Base-by-base conservation (phyloP, 2,329 filamentous ascomycete species). In the Grosmannia huntii region DNA sequence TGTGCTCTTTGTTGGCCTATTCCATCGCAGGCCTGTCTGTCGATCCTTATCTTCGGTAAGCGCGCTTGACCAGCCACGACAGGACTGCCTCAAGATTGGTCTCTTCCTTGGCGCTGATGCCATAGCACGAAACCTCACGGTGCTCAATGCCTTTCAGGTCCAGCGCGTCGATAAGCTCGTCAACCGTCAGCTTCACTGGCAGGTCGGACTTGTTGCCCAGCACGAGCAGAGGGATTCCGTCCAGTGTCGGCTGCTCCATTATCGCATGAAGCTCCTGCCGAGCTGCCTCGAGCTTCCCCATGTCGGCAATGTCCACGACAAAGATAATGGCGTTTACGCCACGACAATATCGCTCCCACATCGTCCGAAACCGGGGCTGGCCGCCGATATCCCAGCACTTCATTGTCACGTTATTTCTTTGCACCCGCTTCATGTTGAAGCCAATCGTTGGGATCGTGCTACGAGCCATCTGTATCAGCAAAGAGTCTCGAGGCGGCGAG, bases 371-470 rank as follows among this genome's bases (percentile, higher is more conserved):
- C 64, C 92, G 84, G 66, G 94, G 92, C 75, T 99, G 94, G 57
- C 94, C 94, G 66, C 94, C 94, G 63, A 99, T 84, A 76, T 99
- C 94, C 94, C 94, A 99, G 74, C 94, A 99, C 75, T 97, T 97
- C 68, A 99, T 80, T 66, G 94, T 95, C 71, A 99, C 94, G 82
- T 97, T 92, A 66, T 94, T 94, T 69, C 94, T 92, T 75, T 96
- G 91, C 66, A 99, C 90, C 65, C 88, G 86, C 80, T 97, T 97
- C 85, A 96, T 96, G 73, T 97, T 99, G 79, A 97, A 97, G 64
- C 94, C 94, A 67, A 99, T 92, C 19, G 94, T 99, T 62, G 94
- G 94, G 71, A 97, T 96, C 65, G 92, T 95, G 78, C 92, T 97
- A 36, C 10, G n/a, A 38, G 12, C 19, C 16, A 25, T 31, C 38